Percentiles rank a stretch among this genome's conserved stretches.
phyloP scores from a whole-genome alignment of 208 protist species.

The Crithidia bombi region DNA sequence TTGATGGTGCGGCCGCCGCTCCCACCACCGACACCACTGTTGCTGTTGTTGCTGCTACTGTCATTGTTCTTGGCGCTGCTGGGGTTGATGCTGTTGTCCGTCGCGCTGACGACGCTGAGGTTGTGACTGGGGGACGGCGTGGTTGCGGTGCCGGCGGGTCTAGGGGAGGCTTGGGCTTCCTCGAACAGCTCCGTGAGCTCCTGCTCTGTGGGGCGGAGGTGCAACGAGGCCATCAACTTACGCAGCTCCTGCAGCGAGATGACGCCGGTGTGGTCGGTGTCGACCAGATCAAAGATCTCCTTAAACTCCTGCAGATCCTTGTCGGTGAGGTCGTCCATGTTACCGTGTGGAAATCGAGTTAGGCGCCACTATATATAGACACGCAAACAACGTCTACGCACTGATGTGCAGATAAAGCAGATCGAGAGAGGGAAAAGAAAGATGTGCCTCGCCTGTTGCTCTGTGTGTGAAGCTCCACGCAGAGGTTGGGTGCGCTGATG shows the following conservation, averaged over 20 bases:
- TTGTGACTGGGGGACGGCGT: not conserved
- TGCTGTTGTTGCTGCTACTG: conserved; percentile 13
- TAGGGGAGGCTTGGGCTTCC: conserved; percentile 36
- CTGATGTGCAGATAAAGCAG: not conserved
- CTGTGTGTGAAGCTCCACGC: not conserved
- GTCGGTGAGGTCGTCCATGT: conserved; percentile 51
- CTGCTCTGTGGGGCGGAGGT: conserved; percentile 85
- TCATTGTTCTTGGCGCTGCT: conserved; percentile 14
- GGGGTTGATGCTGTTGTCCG: conserved; percentile 5
- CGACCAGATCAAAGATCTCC: conserved; percentile 93
- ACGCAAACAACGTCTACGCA: not conserved
- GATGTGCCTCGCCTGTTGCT: no score
- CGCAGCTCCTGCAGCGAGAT: conserved; percentile 83
- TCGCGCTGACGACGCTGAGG: not conserved
- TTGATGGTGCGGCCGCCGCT: conserved; percentile 47
- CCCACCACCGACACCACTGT: not conserved
- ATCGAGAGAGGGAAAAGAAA: no score
- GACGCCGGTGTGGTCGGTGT: conserved; percentile 69
- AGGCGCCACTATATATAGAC: not conserved
- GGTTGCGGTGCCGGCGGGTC: not conserved
- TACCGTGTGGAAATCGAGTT: not conserved
- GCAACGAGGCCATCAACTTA: conserved; percentile 87
- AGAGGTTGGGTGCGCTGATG: not conserved
- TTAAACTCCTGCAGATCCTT: conserved; percentile 88
- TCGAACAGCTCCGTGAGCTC: conserved; percentile 86